These are phyloP conservation scores for Phytophthora colocasiae DNA, from an alignment of 352 stramenopile genomes.

Conservation along the genomic window DNA sequence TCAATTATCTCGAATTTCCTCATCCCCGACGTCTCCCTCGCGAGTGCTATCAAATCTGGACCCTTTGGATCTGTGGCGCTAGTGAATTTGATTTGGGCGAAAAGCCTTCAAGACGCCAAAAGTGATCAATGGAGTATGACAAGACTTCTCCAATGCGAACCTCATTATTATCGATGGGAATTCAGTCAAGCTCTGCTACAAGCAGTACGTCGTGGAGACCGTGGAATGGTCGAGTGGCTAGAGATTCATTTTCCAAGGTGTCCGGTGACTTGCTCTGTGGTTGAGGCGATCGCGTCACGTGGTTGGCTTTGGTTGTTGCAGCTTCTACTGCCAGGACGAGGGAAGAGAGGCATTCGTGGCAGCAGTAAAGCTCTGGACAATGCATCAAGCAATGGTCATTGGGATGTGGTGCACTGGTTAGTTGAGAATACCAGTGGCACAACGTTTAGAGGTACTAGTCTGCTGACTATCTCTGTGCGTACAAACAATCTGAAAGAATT, in stretches of 20 bases:
- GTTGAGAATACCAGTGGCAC: neutral
- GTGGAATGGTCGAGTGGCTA: neutral
- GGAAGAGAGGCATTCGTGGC: neutral
- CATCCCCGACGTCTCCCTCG: neutral
- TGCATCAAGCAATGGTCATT: neutral
- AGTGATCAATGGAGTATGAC: neutral
- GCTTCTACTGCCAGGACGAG: neutral
- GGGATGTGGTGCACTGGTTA: constrained; percentile 1
- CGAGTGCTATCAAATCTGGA: neutral
- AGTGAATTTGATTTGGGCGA: neutral
- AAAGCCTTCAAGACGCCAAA: neutral
- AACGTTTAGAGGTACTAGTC: neutral
- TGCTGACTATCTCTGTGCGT: neutral
- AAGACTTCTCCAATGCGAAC: neutral
- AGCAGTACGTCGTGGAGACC: neutral
- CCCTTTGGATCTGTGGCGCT: neutral
- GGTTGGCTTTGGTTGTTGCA: neutral
- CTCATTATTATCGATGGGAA: neutral
- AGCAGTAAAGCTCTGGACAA: neutral
- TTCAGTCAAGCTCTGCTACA: neutral
- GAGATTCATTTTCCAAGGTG: neutral
- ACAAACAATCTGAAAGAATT: too few species aligned
- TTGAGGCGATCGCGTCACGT: neutral
- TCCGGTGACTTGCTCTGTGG: neutral
- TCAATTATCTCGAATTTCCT: neutral